Evolutionary conservation across 768 basidiomycete genomes (phyloP), one percentile per base, ranked within the genome.

Genomic region (Pholiota conissans): DNA sequence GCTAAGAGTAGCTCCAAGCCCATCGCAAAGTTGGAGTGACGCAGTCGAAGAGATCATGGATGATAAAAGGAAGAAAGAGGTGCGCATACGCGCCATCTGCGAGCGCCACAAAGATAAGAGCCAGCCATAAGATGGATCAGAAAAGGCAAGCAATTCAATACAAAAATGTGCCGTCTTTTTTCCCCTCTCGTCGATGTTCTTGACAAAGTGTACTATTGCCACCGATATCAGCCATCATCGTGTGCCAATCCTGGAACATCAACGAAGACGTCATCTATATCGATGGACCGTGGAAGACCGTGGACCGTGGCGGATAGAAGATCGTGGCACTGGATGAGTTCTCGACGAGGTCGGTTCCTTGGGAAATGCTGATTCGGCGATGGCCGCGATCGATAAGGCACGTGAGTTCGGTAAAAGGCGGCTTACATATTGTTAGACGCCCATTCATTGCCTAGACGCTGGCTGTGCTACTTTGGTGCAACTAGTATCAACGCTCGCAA

Each of bases 351-450:
- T n/a, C n/a, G n/a, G n/a, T n/a, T n/a, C n/a, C n/a, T n/a, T n/a
- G n/a, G n/a, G n/a, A n/a, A n/a, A n/a, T n/a, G 42, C 42, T 9
- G 7, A 13, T 6, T 22, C 49, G 50, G 32, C 50, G 50, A 52
- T 52, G 14, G 34, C 50, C 50, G 50, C 32, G 35, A 26, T 39
- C 22, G 50, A 52, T 52, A 52, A 52, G 35, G 37, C 50, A 39
- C 50, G 22, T 37, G 50, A 14, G 1, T 22, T 3, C 22, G 22
- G 24, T 16, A 7, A 20, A 13, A 8, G 28, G 8, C 18, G 30
- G 30, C 49, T n/a, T 49, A n/a, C 2, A 20, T 49, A 18, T 18
- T 16, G 11, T 34, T 32, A 20, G 34, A n/a, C 29, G 28, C 28
- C 29, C 49, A 9, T 45, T 20, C 20, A 24, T 11, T 18, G 9